These are phyloP conservation scores for Fusarium sp. DNA, from an alignment of 2,329 filamentous ascomycete species.

Conservation along the genomic window DNA sequence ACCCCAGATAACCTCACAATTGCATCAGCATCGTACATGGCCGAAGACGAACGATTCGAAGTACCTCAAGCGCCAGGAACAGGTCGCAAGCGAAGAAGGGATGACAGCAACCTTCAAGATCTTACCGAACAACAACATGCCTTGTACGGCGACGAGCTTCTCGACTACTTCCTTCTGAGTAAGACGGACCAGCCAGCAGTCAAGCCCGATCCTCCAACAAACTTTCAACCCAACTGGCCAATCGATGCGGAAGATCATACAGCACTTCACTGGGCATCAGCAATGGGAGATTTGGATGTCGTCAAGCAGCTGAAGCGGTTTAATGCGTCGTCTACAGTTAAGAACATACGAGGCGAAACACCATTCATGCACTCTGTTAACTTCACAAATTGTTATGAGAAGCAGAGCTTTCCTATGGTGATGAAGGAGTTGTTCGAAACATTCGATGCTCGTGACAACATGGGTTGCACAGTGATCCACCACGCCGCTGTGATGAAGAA, in stretches of 20 bases:
- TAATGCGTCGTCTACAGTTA: conserved; percentile 77
- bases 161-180: conserved; percentile 95
- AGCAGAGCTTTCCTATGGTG: conserved; percentile 87
- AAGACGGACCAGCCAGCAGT: conserved; percentile 80
- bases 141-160: conserved; percentile 89
- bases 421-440: conserved; percentile 87
- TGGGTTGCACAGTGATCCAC: conserved; percentile 90
- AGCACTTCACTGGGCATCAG: conserved; percentile 95
- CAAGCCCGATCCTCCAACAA: conserved; percentile 81
- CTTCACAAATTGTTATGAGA: conserved; percentile 97
- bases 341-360: conserved; percentile 83
- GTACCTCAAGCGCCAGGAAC: conserved; percentile 72
- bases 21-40: conserved; percentile 85
- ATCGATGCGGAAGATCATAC: conserved; percentile 95
- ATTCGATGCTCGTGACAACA: conserved; percentile 81
- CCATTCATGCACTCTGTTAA: conserved; percentile 94
- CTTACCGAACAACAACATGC: conserved; percentile 85
- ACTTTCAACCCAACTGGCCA: conserved; percentile 89
- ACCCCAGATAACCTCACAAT: conserved; percentile 87
- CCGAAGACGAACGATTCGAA: conserved; percentile 83
- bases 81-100: conserved; percentile 81
- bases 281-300: conserved; percentile 95
- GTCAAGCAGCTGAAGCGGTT: conserved; percentile 88
- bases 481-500: conserved; percentile 91
- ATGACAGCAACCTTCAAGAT: conserved; percentile 68